Conservation (phyloP, 345 rosid genomes). For the Gossypium herbaceum region DNA sequence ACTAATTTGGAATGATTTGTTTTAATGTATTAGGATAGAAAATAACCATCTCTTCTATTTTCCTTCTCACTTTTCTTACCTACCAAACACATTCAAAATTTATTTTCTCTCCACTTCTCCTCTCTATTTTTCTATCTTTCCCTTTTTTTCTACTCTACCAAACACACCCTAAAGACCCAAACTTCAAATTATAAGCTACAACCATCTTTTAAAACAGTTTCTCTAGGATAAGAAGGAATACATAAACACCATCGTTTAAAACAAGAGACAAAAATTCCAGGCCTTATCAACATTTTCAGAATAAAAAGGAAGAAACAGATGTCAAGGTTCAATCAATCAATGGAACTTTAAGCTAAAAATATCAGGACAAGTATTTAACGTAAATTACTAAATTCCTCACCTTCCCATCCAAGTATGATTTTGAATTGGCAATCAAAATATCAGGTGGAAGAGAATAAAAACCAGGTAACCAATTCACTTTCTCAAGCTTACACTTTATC, state of each 20-base stretch:
- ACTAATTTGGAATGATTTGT: too few relatives aligned
- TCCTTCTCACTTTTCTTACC: too few relatives aligned
- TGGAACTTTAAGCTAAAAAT: background rate
- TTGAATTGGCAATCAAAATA: conserved; percentile 67
- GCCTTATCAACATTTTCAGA: background rate
- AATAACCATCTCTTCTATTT: too few relatives aligned
- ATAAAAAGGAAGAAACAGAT: background rate
- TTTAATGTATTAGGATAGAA: too few relatives aligned
- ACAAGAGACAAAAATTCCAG: background rate
- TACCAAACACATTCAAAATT: too few relatives aligned
- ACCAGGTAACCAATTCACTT: conserved; percentile 64
- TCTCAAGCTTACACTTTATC: conserved; percentile 58
- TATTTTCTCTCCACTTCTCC: too few relatives aligned
- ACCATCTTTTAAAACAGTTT: background rate
- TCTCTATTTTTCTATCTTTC: too few relatives aligned
- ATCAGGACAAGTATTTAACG: background rate
- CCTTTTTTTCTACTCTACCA: background rate
- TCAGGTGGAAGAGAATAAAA: conserved; percentile 74
- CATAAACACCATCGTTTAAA: background rate
- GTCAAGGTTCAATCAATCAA: conserved; percentile 1
- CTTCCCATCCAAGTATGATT: conserved; percentile 68
- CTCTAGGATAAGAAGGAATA: conserved; percentile 4
- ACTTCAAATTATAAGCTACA: background rate
- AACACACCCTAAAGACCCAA: conserved; percentile 1
- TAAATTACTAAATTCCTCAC: conserved; percentile 28